A percentile compares a stretch with the other conserved stretches of the same genome.
Evolutionary conservation across 345 rosid genomes (phyloP).

Genomic region (Eucalyptus regnans): DNA sequence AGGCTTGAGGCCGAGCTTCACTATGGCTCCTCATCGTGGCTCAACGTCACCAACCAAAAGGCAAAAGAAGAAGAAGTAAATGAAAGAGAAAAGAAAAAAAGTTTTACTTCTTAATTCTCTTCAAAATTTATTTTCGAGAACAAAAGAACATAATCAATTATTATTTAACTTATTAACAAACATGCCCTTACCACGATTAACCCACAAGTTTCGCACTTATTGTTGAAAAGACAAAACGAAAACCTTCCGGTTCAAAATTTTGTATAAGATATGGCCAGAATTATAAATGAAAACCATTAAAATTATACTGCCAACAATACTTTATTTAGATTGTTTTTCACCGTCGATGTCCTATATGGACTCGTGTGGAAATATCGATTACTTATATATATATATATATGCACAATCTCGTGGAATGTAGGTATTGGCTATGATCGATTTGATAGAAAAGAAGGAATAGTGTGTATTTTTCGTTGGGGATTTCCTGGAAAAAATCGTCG

Average conservation of each 20-base stretch:
- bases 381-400: too few relatives aligned
- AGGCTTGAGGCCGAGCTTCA: rapidly evolving
- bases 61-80: too few relatives aligned
- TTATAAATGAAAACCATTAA: neutral
- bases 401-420: too few relatives aligned
- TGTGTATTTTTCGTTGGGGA: too few relatives aligned
- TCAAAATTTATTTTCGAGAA: rapidly evolving
- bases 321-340: too few relatives aligned
- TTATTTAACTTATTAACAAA: too few relatives aligned
- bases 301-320: neutral
- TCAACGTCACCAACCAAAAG: rapidly evolving
- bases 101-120: rapidly evolving
- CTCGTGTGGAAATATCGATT: neutral
- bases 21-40: rapidly evolving
- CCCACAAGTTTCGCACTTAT: neutral
- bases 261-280: neutral
- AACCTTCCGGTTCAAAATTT: rapidly evolving
- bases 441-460: too few relatives aligned
- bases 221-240: neutral
- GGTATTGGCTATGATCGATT: too few relatives aligned
- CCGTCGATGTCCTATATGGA: neutral
- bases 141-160: rapidly evolving
- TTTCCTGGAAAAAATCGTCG: too few relatives aligned
- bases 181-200: rapidly evolving
- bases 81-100: rapidly evolving